Base-by-base conservation (phyloP, 75 land plant species). In the Gnetum montanum region DNA sequence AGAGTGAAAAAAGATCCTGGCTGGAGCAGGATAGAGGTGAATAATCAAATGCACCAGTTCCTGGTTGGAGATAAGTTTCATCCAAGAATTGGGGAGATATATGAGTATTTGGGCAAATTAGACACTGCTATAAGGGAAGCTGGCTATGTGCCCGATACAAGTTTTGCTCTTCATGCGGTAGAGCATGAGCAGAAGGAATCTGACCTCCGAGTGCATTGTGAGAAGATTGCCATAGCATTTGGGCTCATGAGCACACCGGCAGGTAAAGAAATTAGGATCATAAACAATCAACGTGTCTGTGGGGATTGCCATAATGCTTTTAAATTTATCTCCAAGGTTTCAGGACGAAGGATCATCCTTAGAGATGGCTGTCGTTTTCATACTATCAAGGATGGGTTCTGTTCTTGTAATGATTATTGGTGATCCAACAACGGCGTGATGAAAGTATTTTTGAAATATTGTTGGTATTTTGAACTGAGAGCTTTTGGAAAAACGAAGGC, bases 201-300 rank as follows among this genome's bases (percentile, higher is more conserved):
- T 53, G 31, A 22, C 34, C 35, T 52, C 3, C 20, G 24, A 22
- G 24, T 31, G 36, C 55, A 53, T 33, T 31, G 55, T 34, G 55
- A 53, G 37, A 53, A 53, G 25, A 34, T 53, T 20, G 55, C 55
- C 55, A 53, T 33, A 31, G 55, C 55, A 31, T 53, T 53, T 53
- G 55, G 37, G 12, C 55, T 53, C 22, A 53, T 53, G 22, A 52
- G 11, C 54, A 19, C 24, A 31, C 36, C 55, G 20, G 19, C 22
- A 31, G 55, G 37, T 31, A 34, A 8, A 6, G 25, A 34, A 31
- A 18, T 53, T 34, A 34, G 36, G 20, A 36, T 53, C 34, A 31
- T 53, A 8, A 53, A 53, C n/a, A 53, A 53, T 31, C 25, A 31
- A 8, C 55, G 37, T 19, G 36, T 53, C 3, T 53, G 55, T 22